Conservation (phyloP, 345 rosid species). For the Toxicodendron radicans region DNA sequence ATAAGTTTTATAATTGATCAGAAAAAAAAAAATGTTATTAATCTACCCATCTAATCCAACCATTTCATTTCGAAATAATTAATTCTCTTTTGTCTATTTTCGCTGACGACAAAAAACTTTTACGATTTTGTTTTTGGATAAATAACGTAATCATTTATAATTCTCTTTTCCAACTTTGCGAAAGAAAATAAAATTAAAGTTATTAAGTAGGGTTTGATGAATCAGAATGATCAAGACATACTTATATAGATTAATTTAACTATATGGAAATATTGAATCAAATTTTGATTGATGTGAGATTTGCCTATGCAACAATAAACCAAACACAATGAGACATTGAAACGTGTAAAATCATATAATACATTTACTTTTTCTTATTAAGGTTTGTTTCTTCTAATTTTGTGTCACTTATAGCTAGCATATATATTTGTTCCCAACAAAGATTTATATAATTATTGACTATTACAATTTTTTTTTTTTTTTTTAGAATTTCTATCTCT, state of each 20-base stretch:
- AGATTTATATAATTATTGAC: background rate
- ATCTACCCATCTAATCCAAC: no score
- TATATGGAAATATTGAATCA: no score
- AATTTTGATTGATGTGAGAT: background rate
- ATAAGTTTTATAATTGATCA: no score
- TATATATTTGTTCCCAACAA: background rate
- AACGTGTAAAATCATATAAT: background rate
- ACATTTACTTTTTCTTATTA: background rate
- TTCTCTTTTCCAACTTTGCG: no score
- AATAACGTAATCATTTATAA: no score
- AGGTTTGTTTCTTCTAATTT: background rate
- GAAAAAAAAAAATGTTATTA: no score
- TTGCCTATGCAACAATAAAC: background rate
- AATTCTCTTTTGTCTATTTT: no score
- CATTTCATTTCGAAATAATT: no score
- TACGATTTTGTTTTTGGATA: no score
- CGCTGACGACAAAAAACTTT: no score
- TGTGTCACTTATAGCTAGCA: constrained; percentile 1
- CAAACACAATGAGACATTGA: background rate
- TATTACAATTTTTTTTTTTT: background rate
- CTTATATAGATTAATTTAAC: background rate
- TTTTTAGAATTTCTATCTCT: background rate
- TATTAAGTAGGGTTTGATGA: background rate
- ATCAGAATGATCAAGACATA: background rate
- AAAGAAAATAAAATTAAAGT: no score